Evolutionary conservation across 208 protist species (phyloP), one percentile per base, ranked within the genome.

Genomic region (Lotmaria passim): DNA sequence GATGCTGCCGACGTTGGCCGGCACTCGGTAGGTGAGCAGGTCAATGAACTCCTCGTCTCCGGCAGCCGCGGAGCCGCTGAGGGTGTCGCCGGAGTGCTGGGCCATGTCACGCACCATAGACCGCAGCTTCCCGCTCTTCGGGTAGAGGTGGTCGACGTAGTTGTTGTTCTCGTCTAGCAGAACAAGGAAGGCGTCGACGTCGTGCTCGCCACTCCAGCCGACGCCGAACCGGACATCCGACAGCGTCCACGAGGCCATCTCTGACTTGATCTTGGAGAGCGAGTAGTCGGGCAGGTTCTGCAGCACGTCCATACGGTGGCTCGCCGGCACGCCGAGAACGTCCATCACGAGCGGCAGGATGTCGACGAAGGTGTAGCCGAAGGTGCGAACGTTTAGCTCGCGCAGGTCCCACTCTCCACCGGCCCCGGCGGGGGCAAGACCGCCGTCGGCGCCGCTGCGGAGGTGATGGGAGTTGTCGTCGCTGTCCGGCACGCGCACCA

Each of bases 31-130:
- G 21, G 83, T 78, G 30, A 86, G 43, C 19, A 93, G 60, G 69
- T 94, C 86, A 28, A 94, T 90, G 71, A 82, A 89, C 73, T 94
- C 89, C 60, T 82, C 81, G 56, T 95, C 87, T 8, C 90, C 90
- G 3, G 60, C 38, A 0, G 69, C 62, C 44, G 38, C 36, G 46
- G 78, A 79, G 24, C 79, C 86, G 71, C 78, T 83, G 36, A 88
- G 65, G 1, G 78, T 70, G 69, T 93, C 90, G 31, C 87, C 90
- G 41, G 80, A 90, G 82, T 93, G 90, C 14, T 68, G 71, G 19
- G 81, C 82, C 34, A 80, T 47, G 63, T 89, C 74, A 17, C 67
- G 67, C 44, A 69, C 63, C 17, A 47, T 64, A 15, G 86, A 90
- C 14, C 70, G 64, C 60, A 86, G 65, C 47, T 82, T 87, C 15